Percentiles rank a stretch among this genome's conserved stretches.
Conservation (phyloP, 768 basidiomycete species). For the Suillus discolor region DNA sequence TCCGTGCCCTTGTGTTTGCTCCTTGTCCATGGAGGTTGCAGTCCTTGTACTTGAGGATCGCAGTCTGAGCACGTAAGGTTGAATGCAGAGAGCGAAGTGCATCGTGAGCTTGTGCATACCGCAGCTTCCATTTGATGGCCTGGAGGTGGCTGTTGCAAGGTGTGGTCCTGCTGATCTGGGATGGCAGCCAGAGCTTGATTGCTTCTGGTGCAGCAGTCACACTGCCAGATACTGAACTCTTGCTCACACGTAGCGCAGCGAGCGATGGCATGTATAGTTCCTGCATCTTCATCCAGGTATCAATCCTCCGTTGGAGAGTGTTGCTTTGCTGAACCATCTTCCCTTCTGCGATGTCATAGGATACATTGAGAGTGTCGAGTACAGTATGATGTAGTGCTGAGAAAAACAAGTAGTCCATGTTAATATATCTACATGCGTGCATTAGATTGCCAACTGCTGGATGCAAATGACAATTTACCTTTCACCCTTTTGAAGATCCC, state of each 20-base stretch:
- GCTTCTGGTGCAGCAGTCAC: not conserved
- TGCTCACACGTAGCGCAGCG: not conserved
- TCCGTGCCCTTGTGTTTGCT: not conserved
- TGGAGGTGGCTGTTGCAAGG: not conserved
- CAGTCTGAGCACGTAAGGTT: not conserved
- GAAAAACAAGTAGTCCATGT: no score
- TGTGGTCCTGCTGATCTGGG: not conserved
- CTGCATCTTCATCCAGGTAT: not conserved
- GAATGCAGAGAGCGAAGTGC: not conserved
- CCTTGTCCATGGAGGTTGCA: not conserved
- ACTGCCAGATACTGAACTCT: not conserved
- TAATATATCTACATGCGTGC: no score
- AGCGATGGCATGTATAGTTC: not conserved
- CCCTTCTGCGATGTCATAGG: not conserved
- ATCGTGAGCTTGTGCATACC: not conserved
- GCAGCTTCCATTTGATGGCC: not conserved
- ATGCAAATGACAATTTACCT: no score
- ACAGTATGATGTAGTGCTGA: no score
- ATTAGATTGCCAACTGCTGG: no score
- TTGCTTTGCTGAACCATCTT: not conserved
- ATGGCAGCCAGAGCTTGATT: not conserved
- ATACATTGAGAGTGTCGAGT: no score
- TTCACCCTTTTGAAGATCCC: no score
- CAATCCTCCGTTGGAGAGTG: not conserved
- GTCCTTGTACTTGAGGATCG: not conserved